A percentile compares a stretch with the other conserved stretches of the same genome.
Evolutionary conservation across 2,329 filamentous ascomycete species (phyloP).

Genomic region (Lizonia empirigonia): DNA sequence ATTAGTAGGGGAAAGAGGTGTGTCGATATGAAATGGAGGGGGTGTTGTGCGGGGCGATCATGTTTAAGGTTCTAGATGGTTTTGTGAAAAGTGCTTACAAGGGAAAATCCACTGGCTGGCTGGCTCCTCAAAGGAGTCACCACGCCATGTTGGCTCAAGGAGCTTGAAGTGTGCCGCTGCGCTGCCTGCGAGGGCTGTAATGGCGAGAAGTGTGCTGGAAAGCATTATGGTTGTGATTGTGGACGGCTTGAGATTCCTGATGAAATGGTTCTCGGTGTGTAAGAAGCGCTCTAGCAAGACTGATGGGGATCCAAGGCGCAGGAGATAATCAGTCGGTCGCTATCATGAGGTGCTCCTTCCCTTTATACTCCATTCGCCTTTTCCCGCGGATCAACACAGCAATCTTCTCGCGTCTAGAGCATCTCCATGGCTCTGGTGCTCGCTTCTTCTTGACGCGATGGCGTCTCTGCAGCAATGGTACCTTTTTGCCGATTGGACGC

Average conservation of each 20-base stretch:
- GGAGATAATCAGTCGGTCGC: neutral
- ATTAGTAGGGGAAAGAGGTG: too few species aligned
- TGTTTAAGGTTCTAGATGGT: too few species aligned
- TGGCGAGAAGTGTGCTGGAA: conserved; percentile 23
- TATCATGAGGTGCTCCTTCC: neutral
- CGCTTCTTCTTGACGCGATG: conserved; percentile 10
- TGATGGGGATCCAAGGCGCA: neutral
- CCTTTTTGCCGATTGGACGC: conserved; percentile 1
- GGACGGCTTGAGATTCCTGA: neutral
- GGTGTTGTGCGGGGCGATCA: too few species aligned
- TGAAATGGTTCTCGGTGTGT: neutral
- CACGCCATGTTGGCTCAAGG: conserved; percentile 51
- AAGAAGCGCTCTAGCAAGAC: neutral
- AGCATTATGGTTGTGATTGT: conserved; percentile 26
- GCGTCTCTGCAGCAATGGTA: neutral
- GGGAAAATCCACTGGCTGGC: conserved; percentile 51
- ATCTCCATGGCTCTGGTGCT: neutral
- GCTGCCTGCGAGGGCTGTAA: conserved; percentile 36
- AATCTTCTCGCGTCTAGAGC: conserved; percentile 10
- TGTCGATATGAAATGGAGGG: too few species aligned
- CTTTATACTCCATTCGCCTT: conserved; percentile 2
- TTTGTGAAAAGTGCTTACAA: conserved; percentile 41
- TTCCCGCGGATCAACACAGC: neutral
- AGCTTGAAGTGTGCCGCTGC: conserved; percentile 53
- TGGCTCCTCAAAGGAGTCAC: conserved; percentile 46